Percentiles rank a stretch among this genome's conserved stretches.
Conservation (phyloP, 441 rosid genomes). For the Gossypium gossypioides region DNA sequence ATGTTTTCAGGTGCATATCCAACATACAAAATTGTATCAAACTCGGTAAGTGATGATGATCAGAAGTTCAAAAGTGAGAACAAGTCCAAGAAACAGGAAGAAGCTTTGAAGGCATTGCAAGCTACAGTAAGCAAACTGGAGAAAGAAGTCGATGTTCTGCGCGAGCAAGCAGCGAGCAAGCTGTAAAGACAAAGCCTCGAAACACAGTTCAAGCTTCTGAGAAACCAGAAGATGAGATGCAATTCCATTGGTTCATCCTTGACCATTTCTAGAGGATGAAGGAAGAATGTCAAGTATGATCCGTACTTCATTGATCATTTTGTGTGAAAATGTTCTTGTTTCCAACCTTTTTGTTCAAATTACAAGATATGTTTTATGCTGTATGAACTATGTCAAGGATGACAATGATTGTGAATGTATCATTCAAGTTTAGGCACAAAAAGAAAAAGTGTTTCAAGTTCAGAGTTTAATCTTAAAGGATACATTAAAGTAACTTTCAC, state of each 20-base stretch:
- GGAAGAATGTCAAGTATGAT: neutral
- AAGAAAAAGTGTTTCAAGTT: neutral
- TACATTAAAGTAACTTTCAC: no score
- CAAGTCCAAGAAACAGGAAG: neutral
- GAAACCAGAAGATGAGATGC: neutral
- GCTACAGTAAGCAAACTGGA: slow-evolving; percentile 8
- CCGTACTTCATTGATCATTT: neutral
- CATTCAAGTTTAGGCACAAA: neutral
- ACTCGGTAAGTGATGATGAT: neutral
- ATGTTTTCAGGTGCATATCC: neutral
- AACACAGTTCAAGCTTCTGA: neutral
- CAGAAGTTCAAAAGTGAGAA: neutral
- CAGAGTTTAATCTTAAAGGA: neutral
- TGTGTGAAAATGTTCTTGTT: neutral
- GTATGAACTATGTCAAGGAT: neutral
- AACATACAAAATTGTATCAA: neutral
- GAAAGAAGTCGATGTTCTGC: slow-evolving; percentile 3
- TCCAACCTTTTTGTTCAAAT: neutral
- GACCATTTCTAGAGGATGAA: neutral
- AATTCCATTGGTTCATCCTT: neutral
- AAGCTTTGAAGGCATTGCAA: neutral
- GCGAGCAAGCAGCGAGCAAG: neutral
- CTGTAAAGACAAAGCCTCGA: neutral
- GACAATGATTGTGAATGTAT: neutral
- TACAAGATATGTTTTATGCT: neutral